A percentile compares a stretch with the other conserved stretches of the same genome.
Conservation (phyloP, 2,329 filamentous ascomycete species). For the Cladophialophora bantiana region DNA sequence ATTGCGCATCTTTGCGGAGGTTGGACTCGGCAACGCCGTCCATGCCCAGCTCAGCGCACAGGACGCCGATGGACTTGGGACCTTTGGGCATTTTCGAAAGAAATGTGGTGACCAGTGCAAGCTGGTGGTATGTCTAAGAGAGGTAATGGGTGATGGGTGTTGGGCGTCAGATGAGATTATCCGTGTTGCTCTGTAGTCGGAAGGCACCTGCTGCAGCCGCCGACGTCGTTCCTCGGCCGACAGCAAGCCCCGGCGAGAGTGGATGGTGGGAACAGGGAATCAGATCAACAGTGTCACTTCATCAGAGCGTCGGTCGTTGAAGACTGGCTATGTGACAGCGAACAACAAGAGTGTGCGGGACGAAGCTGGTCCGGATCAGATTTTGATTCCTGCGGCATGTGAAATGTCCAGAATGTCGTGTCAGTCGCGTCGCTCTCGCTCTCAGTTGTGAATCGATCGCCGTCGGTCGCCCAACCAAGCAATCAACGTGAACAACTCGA, state of each 20-base stretch:
- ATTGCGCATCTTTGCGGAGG: constrained; percentile 15
- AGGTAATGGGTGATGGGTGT: too few relatives aligned
- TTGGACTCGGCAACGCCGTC: constrained; percentile 6
- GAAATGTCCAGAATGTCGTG: neutral
- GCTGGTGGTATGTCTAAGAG: too few relatives aligned
- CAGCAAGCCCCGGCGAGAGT: neutral
- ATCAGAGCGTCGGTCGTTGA: neutral
- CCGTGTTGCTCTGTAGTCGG: neutral
- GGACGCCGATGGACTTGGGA: constrained; percentile 20
- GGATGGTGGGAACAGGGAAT: neutral
- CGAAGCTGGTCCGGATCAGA: neutral
- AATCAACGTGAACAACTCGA: neutral
- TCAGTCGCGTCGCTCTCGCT: neutral
- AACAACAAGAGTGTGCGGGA: neutral
- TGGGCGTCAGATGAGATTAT: too few relatives aligned
- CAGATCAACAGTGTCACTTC: neutral
- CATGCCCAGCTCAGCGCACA: constrained; percentile 26
- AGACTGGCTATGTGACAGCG: neutral
- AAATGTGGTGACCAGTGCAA: constrained; percentile 49
- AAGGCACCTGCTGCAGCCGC: neutral
- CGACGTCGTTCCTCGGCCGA: neutral
- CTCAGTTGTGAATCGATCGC: neutral
- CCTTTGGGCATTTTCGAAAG: constrained; percentile 22
- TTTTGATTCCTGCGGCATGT: neutral
- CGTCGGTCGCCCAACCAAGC: constrained; percentile 3